Conservation (phyloP, 179 eudicot genomes). For the Heliamphora pulchella region DNA sequence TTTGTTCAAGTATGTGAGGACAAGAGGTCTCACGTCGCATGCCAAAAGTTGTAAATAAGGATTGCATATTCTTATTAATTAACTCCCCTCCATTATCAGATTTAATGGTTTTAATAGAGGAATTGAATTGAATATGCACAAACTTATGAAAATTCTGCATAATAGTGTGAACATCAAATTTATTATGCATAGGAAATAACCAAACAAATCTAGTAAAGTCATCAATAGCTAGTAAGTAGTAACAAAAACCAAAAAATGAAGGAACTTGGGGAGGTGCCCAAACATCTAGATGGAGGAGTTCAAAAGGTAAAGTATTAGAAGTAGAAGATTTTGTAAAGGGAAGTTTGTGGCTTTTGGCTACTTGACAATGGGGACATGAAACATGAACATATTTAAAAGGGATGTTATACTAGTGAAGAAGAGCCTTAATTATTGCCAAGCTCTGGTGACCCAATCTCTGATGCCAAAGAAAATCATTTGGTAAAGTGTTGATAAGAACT, state of each 20-base stretch:
- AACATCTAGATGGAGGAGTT: not conserved
- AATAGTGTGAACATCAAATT: not conserved
- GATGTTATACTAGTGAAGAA: not conserved
- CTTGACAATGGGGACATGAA: not conserved
- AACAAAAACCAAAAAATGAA: not conserved
- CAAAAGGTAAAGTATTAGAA: not conserved
- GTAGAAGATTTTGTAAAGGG: not conserved
- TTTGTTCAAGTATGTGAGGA: too few species aligned
- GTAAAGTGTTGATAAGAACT: not conserved
- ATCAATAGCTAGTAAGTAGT: not conserved
- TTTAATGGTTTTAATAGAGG: not conserved
- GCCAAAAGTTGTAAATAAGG: too few species aligned
- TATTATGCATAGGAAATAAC: not conserved
- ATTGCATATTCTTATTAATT: too few species aligned
- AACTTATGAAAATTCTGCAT: not conserved
- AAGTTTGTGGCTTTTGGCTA: not conserved
- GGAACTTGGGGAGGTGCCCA: not conserved
- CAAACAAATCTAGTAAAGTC: not conserved
- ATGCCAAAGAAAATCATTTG: not conserved
- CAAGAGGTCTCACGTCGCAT: too few species aligned
- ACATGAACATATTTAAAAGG: not conserved
- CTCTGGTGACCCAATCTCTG: not conserved
- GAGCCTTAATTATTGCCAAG: not conserved
- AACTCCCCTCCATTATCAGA: not conserved
- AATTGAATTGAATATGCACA: not conserved